Evolutionary conservation across 2,329 filamentous ascomycete species (phyloP).

Genomic region (Pyricularia grisea): DNA sequence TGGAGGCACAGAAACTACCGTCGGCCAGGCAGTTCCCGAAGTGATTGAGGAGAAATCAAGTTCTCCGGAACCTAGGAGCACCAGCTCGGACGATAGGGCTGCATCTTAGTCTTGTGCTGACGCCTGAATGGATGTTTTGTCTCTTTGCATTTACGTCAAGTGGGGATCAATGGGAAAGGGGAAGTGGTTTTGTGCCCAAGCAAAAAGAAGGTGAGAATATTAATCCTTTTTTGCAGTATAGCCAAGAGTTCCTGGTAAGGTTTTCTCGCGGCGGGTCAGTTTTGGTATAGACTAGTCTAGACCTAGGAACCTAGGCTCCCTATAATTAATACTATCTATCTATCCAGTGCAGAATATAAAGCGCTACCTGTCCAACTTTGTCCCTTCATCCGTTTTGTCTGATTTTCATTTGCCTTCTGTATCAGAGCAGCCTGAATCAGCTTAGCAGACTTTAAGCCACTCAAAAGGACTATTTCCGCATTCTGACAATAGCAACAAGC

Average conservation of each 20-base stretch:
- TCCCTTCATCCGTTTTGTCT: not conserved
- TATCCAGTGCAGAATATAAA: not conserved
- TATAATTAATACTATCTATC: not conserved
- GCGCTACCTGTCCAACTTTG: not conserved
- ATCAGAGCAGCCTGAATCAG: not conserved
- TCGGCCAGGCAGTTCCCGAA: not conserved
- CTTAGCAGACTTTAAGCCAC: not conserved
- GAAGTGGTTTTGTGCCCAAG: not conserved
- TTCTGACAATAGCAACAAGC: too few species aligned
- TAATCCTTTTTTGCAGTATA: not conserved
- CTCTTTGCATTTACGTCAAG: not conserved
- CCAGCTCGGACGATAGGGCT: not conserved
- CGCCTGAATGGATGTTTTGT: not conserved
- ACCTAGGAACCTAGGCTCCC: not conserved
- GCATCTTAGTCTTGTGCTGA: not conserved
- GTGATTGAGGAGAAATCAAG: not conserved
- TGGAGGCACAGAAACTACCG: slow-evolving; percentile 4
- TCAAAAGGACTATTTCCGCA: not conserved
- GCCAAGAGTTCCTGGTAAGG: too few species aligned
- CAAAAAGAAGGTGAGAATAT: not conserved
- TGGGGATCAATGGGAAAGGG: not conserved
- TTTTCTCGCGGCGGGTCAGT: not conserved
- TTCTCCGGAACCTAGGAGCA: not conserved
- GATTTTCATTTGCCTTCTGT: not conserved
- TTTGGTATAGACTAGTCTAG: not conserved